A percentile compares a stretch with the other conserved stretches of the same genome.
Evolutionary conservation across 1,284 basidiomycete species (phyloP).

Genomic region (Ustilago sp.): DNA sequence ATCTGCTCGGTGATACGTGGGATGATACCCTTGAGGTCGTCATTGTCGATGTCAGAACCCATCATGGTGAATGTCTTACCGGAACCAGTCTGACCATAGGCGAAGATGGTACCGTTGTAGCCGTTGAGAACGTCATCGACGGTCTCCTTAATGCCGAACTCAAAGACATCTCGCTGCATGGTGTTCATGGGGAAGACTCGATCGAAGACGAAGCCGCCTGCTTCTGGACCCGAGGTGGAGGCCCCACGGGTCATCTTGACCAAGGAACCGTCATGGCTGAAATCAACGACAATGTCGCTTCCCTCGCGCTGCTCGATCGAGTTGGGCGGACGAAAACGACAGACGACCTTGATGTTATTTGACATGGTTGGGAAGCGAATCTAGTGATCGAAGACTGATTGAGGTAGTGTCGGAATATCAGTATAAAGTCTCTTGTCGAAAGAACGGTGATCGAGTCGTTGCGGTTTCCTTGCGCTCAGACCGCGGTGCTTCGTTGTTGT

Average conservation of each 20-base stretch:
- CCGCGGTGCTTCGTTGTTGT: background rate
- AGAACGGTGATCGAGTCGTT: background rate
- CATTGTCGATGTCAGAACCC: constrained; percentile 94
- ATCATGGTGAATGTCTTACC: constrained; percentile 73
- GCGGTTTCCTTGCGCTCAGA: background rate
- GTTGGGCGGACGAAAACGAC: constrained; percentile 89
- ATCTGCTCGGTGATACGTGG: constrained; percentile 99
- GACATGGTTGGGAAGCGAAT: constrained; percentile 43
- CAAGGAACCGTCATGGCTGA: constrained; percentile 84
- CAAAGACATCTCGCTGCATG: constrained; percentile 93
- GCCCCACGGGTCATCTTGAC: constrained; percentile 74
- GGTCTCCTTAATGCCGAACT: constrained; percentile 94
- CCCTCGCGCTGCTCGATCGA: constrained; percentile 87
- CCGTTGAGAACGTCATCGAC: constrained; percentile 88
- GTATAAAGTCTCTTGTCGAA: no score
- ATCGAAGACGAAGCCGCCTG: constrained; percentile 96
- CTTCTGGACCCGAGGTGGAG: constrained; percentile 69
- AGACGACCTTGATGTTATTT: constrained; percentile 66
- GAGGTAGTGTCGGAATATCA: background rate
- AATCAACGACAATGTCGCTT: constrained; percentile 89
- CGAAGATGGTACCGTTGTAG: constrained; percentile 90
- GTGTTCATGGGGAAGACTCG: constrained; percentile 94
- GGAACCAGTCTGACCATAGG: constrained; percentile 92
- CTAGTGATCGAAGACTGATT: background rate
- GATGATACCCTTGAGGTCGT: constrained; percentile 84